These are phyloP conservation scores for Leavenworthia alabamica DNA, from an alignment of 345 rosid genomes.

Conservation along the genomic window DNA sequence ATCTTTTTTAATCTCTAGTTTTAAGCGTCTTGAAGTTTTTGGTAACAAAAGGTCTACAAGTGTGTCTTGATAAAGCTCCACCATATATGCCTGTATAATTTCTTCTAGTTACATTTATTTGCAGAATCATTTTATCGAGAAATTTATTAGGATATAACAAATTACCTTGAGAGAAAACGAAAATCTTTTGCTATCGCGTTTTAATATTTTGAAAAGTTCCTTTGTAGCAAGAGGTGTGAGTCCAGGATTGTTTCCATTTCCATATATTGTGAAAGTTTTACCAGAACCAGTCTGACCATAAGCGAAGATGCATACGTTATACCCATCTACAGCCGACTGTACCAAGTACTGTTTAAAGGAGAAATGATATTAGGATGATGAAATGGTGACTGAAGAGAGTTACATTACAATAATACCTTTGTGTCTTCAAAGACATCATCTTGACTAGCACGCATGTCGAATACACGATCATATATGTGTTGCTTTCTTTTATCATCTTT, in stretches of 20 bases:
- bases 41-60: conserved; percentile 79
- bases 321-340: conserved; percentile 95
- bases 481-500: conserved; percentile 86
- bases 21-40: conserved; percentile 58
- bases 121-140: not conserved
- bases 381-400: not conserved
- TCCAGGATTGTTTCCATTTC: conserved; percentile 69
- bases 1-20: conserved; percentile 92
- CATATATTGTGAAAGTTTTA: conserved; percentile 93
- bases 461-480: conserved; percentile 87
- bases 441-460: conserved; percentile 69
- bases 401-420: conserved; percentile 41
- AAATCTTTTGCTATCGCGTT: conserved; percentile 68
- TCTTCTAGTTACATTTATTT: conserved; percentile 7
- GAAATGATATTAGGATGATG: not conserved
- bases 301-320: conserved; percentile 92
- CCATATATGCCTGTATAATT: conserved; percentile 75
- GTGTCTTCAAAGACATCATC: conserved; percentile 91
- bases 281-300: conserved; percentile 99
- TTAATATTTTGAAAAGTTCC: conserved; percentile 79
- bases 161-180: conserved; percentile 80
- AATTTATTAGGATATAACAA: not conserved
- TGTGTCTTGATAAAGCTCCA: conserved; percentile 92
- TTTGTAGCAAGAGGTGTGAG: conserved; percentile 79
- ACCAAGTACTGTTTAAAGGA: conserved; percentile 61